Base-by-base conservation (phyloP, 2,329 filamentous ascomycete species). In the Basipetospora sp. region DNA sequence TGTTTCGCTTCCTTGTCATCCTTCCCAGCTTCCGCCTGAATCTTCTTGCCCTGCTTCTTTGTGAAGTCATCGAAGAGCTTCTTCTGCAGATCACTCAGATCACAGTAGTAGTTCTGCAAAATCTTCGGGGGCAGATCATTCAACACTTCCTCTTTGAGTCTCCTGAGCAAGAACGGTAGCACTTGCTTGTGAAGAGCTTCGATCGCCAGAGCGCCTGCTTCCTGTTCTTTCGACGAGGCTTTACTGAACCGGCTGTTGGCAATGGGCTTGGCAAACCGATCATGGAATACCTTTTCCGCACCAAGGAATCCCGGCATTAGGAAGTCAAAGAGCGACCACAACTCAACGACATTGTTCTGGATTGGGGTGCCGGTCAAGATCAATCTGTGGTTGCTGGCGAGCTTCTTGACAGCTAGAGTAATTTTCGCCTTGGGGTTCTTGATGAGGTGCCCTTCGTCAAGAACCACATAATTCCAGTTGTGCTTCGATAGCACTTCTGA, bases 141-240 rank as follows among this genome's bases (percentile, higher is more conserved):
- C 42, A 98, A 67, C 14, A 98, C 90, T 56, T 98, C 90, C 60
- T 98, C 90, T 61, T 98, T 98, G 48, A 98, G 71, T 49, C 90
- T 87, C 43, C 90, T 84, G 28, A 98, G 73, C 43, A 98, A 67
- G 77, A 98, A 98, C 1, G 90, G 90, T 25, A 98, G 64, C 2
- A 98, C 92, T 54, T 98, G 90, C 56, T 98, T 98, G 62, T 98
- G 90, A 16, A 98, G 66, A n/a, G 90, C 90, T 58, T 98, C 90
- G 40, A 98, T 94, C 1, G 90, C 90, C 18, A 98, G 65, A 1
- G 92, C 92, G 38, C 92, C 90, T 3, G 86, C 85, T 64, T 98
- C 90, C 60, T 98, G 92, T 55, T 98, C 90, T 53, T 94, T 96
- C 0, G 90, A 94, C 1, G 88, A 96, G 1, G 90, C 93, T 56